Evolutionary conservation across 495 filamentous ascomycete genomes (phyloP).

Genomic region (Chaetomidium leptoderma): DNA sequence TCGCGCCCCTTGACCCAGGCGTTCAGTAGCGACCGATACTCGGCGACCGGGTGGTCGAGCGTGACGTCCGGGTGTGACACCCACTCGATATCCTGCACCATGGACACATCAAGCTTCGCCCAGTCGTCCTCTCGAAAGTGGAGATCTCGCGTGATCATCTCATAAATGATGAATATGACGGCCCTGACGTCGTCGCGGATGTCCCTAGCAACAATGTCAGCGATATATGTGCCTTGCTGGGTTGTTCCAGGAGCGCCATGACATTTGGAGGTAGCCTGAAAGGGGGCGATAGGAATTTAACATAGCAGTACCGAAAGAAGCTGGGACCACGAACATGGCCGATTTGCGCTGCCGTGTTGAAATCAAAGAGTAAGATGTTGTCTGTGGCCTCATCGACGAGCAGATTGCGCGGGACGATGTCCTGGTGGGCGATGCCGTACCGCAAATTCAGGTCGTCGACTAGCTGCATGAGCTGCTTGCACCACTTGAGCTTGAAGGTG

Average conservation of each 20-base stretch:
- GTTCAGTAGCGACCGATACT: background rate
- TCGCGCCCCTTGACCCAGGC: background rate
- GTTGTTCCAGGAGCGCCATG: too few species aligned
- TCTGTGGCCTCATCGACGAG: slow-evolving; percentile 14
- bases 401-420: slow-evolving; percentile 8
- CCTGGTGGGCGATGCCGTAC: slow-evolving; percentile 13
- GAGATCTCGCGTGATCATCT: slow-evolving; percentile 2
- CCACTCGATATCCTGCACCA: background rate
- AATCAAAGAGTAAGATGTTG: slow-evolving; percentile 10
- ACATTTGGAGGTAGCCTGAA: background rate
- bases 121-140: background rate
- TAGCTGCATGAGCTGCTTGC: slow-evolving; percentile 7
- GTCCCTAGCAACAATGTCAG: background rate
- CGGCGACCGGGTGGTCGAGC: background rate
- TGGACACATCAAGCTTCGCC: background rate
- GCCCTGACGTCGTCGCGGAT: background rate
- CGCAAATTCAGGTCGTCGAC: slow-evolving; percentile 15
- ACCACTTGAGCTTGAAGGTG: slow-evolving; percentile 14
- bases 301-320: background rate
- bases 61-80: background rate
- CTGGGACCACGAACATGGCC: background rate
- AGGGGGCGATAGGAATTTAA: background rate
- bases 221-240: too few species aligned
- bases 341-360: background rate
- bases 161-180: background rate